Base-by-base conservation (phyloP, 2,329 filamentous ascomycete genomes). In the Verticillium dahliae region DNA sequence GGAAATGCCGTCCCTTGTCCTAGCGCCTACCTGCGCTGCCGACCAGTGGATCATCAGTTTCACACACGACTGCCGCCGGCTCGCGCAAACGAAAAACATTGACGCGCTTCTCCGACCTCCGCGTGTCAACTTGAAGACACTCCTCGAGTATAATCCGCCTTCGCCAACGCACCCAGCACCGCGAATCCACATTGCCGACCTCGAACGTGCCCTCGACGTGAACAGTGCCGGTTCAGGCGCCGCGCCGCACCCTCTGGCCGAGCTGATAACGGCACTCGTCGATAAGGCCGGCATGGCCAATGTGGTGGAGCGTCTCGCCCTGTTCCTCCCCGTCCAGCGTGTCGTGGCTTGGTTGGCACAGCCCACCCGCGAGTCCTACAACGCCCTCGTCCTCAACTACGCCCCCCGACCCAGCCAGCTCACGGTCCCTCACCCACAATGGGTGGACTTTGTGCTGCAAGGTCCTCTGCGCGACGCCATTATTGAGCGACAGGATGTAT, bases 11-110 rank as follows among this genome's bases (percentile, higher is more conserved):
- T 65, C 77, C 56, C 66, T 72, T 54, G 72, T 68, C 38, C 63
- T 68, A 6, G 63, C 67, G 52, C 67, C 72, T 37, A 69, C 68
- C 33, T 73, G 69, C 58, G 72, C 71, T 56, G 67, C 73, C 31
- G 74, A 78, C 58, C 68, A 70, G 45, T 68, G 76, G 39, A 60
- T 76, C n/a, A 65, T 70, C 38, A 69, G 72, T 57, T 72, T 78
- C 55, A 63, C 77, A 15, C 71, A 73, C 55, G 69, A 73, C 60
- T 74, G 75, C 61, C 74, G 70, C 52, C 69, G 68, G 57, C 69
- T 75, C 56, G 68, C 71, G n/a, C 65, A 67, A 45, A 62, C 67
- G 58, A 67, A 65, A 63, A 66, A 67, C 38, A 68, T 67, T 18
- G 68, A 67, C 56, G 65, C 70, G 38, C 68, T 76, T 6, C 68